These are phyloP conservation scores for Xylaria scruposa DNA, from an alignment of 495 filamentous ascomycete genomes.

Conservation along the genomic window DNA sequence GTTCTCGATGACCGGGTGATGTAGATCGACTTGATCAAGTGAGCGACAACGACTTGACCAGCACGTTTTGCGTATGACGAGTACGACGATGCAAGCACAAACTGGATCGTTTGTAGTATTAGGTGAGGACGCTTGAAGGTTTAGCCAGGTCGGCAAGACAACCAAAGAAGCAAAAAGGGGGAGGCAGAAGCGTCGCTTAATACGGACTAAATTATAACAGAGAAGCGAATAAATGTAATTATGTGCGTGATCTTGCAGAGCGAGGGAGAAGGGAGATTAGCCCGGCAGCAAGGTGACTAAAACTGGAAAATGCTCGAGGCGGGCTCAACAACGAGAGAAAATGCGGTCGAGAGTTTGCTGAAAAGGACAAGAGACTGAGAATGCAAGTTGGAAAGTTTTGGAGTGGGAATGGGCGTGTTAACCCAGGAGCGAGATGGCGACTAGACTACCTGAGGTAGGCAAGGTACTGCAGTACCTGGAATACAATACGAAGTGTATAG, in stretches of 20 bases:
- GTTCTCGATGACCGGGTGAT: conserved; percentile 8
- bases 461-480: conserved; percentile 1
- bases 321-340: conserved; percentile 19
- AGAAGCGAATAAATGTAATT: conserved; percentile 16
- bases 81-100: conserved; percentile 1
- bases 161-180: conserved; percentile 26
- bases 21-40: conserved; percentile 28
- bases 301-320: conserved; percentile 19
- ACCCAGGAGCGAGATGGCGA: conserved; percentile 9
- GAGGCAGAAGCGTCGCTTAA: conserved; percentile 9
- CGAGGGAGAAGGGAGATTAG: conserved; percentile 18
- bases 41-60: neutral
- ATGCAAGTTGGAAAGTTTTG: conserved; percentile 21
- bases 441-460: too few species aligned
- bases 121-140: conserved; percentile 16
- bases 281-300: conserved; percentile 8
- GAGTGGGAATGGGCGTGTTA: conserved; percentile 25
- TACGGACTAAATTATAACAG: conserved; percentile 11
- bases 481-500: neutral
- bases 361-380: conserved; percentile 24
- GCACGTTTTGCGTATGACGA: conserved; percentile 4
- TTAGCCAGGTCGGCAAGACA: conserved; percentile 22
- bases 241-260: conserved; percentile 20
- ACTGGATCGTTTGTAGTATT: conserved; percentile 25
- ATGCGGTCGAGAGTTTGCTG: conserved; percentile 26